Conservation (phyloP, 202 grass and related monocot species). For the Dendrocalamus latiflorus region DNA sequence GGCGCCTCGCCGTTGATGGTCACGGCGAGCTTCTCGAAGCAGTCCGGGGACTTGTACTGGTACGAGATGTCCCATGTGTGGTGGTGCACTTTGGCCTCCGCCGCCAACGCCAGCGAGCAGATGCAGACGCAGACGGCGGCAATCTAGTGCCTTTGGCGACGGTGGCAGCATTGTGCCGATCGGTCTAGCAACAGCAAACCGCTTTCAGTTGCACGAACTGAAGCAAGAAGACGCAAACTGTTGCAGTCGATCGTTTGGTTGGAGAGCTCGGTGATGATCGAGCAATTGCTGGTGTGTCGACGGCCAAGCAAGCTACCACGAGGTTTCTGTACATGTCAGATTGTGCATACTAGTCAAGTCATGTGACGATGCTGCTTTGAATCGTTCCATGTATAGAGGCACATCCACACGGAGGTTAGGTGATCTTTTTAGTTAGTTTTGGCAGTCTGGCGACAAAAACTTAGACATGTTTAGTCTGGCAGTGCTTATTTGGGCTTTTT, state of each 20-base stretch:
- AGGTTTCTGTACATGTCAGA: neutral
- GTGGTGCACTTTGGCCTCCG: slow-evolving; percentile 31
- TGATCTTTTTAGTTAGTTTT: no score
- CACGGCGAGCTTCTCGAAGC: slow-evolving; percentile 50
- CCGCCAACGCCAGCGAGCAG: neutral
- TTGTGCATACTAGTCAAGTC: neutral
- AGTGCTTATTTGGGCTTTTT: no score
- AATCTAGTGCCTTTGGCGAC: neutral
- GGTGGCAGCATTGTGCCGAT: neutral
- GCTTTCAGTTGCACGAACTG: neutral
- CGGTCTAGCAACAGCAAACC: neutral
- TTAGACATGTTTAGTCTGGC: no score
- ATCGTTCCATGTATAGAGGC: neutral
- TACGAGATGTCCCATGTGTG: slow-evolving; percentile 44
- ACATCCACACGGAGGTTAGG: no score
- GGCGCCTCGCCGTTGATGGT: slow-evolving; percentile 49
- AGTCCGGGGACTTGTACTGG: slow-evolving; percentile 38
- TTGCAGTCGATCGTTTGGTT: neutral
- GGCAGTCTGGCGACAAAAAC: no score
- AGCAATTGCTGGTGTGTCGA: neutral
- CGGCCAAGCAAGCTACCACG: neutral
- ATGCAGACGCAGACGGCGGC: neutral
- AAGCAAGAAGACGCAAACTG: neutral
- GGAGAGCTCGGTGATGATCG: neutral
- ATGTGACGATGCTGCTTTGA: neutral